Base-by-base conservation (phyloP, 768 basidiomycete genomes). In the Serendipita vermifera region DNA sequence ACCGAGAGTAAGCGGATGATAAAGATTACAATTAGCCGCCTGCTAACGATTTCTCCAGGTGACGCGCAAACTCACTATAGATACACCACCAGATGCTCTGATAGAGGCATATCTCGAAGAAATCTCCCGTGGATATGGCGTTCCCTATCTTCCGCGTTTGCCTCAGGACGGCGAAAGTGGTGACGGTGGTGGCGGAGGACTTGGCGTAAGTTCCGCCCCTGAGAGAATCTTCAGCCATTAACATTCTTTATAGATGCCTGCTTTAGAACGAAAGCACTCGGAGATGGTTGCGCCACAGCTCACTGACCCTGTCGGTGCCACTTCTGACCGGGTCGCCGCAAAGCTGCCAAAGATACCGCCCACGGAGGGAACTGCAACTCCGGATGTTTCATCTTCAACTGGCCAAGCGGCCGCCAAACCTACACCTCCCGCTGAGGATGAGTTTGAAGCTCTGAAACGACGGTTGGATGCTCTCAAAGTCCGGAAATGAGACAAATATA, bases 381-480 rank as follows among this genome's bases (percentile, higher is more conserved):
- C 56, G 59, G 22, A 22, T 60, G 33, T 39, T 56, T 4, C 59
- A 55, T 56, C 32, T 48, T 61, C 63, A n/a, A 55, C 59, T 26
- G 56, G 63, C 61, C 61, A 62, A 29, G 62, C 68, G 32, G 59
- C 60, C 6, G 57, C 57, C 40, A 56, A 67, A 59, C 67, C 69
- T 55, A 61, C 72, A 33, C 65, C 63, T 36, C 62, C 68, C 55
- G 64, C 68, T 51, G 77, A 79, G 64, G 82, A 90, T 62, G 84
- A 85, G 57, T 87, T 90, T 62, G 83, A 85, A 35, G 73, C 78
- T 20, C 72, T 96, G 51, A 72, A 83, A 53, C 80, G 78, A 66
- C 80, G 92, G 57, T 94, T 96, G 64, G 88, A 85, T 59, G 83
- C 80, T 27, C 70, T 96, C 62, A 96, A 93, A 74, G 88, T 87